Conservation (phyloP, 1,284 basidiomycete genomes). For the Pisolithus thermaeus region DNA sequence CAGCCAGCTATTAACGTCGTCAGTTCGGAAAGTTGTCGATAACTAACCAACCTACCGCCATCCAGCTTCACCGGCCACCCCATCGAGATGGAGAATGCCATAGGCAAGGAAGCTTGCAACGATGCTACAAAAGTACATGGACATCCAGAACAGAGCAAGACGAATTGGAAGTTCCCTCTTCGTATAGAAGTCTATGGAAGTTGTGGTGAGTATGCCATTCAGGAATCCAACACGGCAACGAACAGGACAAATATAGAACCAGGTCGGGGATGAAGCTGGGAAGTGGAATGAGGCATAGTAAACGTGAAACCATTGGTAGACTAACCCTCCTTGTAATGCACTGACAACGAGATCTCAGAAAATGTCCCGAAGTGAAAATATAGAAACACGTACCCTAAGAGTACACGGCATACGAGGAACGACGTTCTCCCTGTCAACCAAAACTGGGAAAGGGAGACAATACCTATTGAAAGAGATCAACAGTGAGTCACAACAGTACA, state of each 20-base stretch:
- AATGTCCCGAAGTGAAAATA: too few species aligned
- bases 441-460: conserved; percentile 48
- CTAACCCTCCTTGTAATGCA: conserved; percentile 54
- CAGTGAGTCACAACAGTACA: neutral
- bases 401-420: conserved; percentile 43
- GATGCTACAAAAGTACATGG: conserved; percentile 43
- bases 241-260: conserved; percentile 61
- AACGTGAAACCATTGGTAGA: conserved; percentile 7
- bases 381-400: conserved; percentile 32
- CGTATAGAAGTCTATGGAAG: conserved; percentile 47
- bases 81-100: conserved; percentile 37
- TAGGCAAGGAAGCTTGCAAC: conserved; percentile 58
- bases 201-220: too few species aligned
- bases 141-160: conserved; percentile 63
- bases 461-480: conserved; percentile 14
- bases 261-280: conserved; percentile 53
- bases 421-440: conserved; percentile 52
- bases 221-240: conserved; percentile 10
- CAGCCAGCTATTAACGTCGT: conserved; percentile 16
- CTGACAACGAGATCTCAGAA: conserved; percentile 25
- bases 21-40: neutral
- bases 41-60: conserved; percentile 40
- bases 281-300: neutral
- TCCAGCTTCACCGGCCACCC: conserved; percentile 48
- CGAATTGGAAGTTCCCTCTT: conserved; percentile 64